Percentiles rank a stretch among this genome's conserved stretches.
These are phyloP conservation scores for Cicer cuneatum DNA, from an alignment of 306 rosid genomes.

Conservation along the genomic window DNA sequence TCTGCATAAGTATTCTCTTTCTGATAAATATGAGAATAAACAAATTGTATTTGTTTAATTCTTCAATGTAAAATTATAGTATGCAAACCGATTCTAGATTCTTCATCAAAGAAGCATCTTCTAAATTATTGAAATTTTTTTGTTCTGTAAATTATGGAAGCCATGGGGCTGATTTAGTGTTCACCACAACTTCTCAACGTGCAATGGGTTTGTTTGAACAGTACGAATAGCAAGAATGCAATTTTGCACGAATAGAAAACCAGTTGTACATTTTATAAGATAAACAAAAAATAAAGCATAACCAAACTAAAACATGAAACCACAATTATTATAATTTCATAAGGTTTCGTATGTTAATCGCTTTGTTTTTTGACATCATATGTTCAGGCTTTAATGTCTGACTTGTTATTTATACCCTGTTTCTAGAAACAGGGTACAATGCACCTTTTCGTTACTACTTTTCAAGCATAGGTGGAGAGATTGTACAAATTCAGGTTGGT, in stretches of 20 bases:
- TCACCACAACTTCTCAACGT: not conserved
- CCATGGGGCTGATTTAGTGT: not conserved
- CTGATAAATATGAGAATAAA: too few relatives aligned
- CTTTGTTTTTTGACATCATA: too few relatives aligned
- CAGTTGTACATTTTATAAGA: not conserved
- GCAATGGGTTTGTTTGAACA: not conserved
- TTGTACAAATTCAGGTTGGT: too few relatives aligned
- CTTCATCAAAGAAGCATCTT: not conserved
- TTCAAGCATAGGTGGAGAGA: too few relatives aligned
- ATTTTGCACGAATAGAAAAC: not conserved
- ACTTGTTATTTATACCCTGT: too few relatives aligned
- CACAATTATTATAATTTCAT: too few relatives aligned
- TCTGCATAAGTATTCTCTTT: too few relatives aligned
- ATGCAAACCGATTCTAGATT: constrained; percentile 17
- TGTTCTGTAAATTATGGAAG: not conserved
- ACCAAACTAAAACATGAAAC: not conserved
- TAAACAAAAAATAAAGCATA: not conserved
- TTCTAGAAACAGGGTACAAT: too few relatives aligned
- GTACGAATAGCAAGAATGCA: too few relatives aligned
- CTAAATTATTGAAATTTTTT: not conserved
- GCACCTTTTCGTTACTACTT: too few relatives aligned
- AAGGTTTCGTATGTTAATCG: too few relatives aligned
- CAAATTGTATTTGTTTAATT: not conserved
- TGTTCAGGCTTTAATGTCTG: too few relatives aligned
- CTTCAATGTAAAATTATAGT: not conserved